These are phyloP conservation scores for Verticillium albo-atrum DNA, from an alignment of 2,329 filamentous ascomycete species.

Conservation along the genomic window DNA sequence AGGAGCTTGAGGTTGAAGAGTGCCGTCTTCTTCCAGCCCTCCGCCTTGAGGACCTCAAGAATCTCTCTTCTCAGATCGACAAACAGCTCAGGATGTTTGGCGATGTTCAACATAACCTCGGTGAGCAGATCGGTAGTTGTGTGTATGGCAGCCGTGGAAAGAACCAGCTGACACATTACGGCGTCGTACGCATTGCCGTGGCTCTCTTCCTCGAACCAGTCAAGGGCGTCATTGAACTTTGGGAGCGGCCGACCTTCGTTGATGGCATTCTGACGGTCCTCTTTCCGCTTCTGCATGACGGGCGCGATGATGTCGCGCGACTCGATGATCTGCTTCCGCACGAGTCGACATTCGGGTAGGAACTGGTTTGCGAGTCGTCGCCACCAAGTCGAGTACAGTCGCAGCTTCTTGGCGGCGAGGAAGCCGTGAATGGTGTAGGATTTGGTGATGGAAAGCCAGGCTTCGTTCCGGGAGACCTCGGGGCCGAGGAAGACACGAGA, in stretches of 20 bases:
- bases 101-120: conserved; percentile 33
- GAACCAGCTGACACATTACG: conserved; percentile 67
- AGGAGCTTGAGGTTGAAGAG: conserved; percentile 33
- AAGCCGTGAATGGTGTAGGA: conserved; percentile 13
- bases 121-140: conserved; percentile 31
- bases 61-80: conserved; percentile 38
- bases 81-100: conserved; percentile 31
- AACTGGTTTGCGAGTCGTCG: not conserved
- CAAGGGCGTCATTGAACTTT: conserved; percentile 28
- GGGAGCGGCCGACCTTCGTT: not conserved
- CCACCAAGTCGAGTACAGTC: not conserved
- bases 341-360: conserved; percentile 13
- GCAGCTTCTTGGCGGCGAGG: conserved; percentile 1
- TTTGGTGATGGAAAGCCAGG: conserved; percentile 41
- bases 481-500: conserved; percentile 44
- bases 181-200: conserved; percentile 61
- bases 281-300: conserved; percentile 20
- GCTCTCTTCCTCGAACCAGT: conserved; percentile 36
- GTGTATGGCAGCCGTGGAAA: conserved; percentile 55
- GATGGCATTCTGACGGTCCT: conserved; percentile 4
- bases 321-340: conserved; percentile 30
- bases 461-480: conserved; percentile 36
- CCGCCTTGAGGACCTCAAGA: conserved; percentile 23
- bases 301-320: conserved; percentile 29
- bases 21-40: conserved; percentile 28